Conservation (phyloP, 2,329 filamentous ascomycete genomes). For the Exserohilum rostratum region DNA sequence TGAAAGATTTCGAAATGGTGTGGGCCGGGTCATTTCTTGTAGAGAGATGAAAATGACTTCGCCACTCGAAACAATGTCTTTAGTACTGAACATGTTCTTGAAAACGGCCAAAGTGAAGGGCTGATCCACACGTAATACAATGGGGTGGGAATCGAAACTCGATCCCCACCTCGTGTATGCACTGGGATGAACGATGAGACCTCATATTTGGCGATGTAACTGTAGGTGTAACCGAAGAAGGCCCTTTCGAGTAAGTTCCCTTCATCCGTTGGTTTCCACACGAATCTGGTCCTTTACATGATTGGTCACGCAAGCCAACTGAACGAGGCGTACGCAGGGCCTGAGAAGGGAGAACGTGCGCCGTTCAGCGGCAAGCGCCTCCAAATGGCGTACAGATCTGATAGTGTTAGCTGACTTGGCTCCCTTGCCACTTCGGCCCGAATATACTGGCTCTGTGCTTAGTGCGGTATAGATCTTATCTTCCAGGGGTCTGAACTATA, state of each 20-base stretch:
- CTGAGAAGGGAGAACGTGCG: background rate
- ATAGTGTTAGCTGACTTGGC: background rate
- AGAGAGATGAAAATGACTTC: background rate
- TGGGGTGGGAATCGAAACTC: background rate
- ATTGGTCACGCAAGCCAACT: background rate
- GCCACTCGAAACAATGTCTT: background rate
- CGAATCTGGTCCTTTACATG: background rate
- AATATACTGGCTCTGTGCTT: background rate
- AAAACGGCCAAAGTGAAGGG: background rate
- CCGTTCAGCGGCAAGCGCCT: background rate
- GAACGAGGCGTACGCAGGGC: background rate
- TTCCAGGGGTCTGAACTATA: background rate
- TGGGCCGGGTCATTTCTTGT: background rate
- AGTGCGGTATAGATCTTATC: background rate
- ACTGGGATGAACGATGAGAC: background rate
- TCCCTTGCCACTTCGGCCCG: conserved; percentile 1
- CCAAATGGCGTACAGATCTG: background rate
- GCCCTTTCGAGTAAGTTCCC: conserved; percentile 3
- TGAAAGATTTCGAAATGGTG: background rate
- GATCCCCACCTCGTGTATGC: background rate
- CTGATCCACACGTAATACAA: background rate
- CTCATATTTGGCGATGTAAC: background rate
- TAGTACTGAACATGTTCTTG: too few species aligned
- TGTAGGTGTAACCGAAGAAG: conserved; percentile 4
- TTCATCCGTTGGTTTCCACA: background rate